Evolutionary conservation across 2,329 filamentous ascomycete species (phyloP).

Genomic region (Fonsecaea pedrosoi): DNA sequence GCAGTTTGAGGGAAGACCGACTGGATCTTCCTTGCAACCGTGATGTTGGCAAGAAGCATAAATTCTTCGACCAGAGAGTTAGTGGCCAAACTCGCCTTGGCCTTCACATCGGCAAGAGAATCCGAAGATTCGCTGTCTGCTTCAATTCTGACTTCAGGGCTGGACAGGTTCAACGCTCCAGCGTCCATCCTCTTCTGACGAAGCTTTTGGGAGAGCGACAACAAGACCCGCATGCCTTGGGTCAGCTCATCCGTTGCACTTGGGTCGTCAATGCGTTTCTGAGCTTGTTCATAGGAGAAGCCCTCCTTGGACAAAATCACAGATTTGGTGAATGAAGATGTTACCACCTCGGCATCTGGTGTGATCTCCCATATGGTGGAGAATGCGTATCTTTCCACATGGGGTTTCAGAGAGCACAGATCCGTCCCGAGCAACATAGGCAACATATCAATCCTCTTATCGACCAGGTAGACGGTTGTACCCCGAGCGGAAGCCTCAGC

Average conservation of each 20-base stretch:
- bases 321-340: conserved; percentile 90
- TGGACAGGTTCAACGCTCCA: conserved; percentile 91
- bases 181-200: conserved; percentile 96
- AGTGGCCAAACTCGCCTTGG: conserved; percentile 90
- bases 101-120: conserved; percentile 88
- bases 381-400: conserved; percentile 92
- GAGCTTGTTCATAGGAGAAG: conserved; percentile 96
- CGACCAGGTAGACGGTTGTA: conserved; percentile 95
- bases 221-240: conserved; percentile 81
- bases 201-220: conserved; percentile 89
- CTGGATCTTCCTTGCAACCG: conserved; percentile 88
- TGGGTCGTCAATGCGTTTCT: conserved; percentile 87
- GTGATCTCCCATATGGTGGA: conserved; percentile 90
- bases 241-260: conserved; percentile 90
- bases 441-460: conserved; percentile 99
- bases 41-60: conserved; percentile 98
- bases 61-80: conserved; percentile 99
- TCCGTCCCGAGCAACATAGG: conserved; percentile 95
- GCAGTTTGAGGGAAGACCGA: conserved; percentile 93
- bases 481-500: conserved; percentile 90
- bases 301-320: conserved; percentile 96
- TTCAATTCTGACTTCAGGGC: conserved; percentile 96
- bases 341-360: conserved; percentile 81
- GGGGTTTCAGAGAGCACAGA: conserved; percentile 93
- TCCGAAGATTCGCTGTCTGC: conserved; percentile 88